Evolutionary conservation across 805 yeast genomes (phyloP), one percentile per base, ranked within the genome.

Genomic region (Torulaspora maleeae): DNA sequence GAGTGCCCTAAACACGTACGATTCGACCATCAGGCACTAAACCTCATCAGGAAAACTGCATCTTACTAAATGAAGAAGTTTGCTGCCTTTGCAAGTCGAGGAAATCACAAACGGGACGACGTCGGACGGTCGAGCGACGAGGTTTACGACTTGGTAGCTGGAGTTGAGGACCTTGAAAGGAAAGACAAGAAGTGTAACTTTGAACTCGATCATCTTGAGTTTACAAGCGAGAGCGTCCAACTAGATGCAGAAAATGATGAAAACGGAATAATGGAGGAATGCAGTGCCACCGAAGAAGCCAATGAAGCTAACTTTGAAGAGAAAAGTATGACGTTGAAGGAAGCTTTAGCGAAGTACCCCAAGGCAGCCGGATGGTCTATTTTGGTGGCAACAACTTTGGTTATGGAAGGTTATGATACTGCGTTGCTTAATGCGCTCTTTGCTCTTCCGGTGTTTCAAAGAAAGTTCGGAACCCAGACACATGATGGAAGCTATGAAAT

Each of bases 371-470:
- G 68, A 48, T 76, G 79, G 80, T 70, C 78, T 2, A 48, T 72
- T 20, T 58, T 74, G 32, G 59, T 75, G 38, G 66, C 76, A 6
- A 51, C 71, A 7, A 70, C 75, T 22, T 63, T 75, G 45, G 56
- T 75, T 40, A 74, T 74, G 78, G 76, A 71, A 45, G 79, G 79
- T 25, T 75, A 72, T 59, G 79, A 75, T 52, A 61, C 67, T 24
- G 66, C 63, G 43, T 58, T 76, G 40, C 61, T 75, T 42, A 52
- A 59, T 28, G 63, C 75, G 3, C 70, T 76, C 55, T 75, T 63
- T 58, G 77, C 72, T 4, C 65, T 72, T 56, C 76, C 76, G 3
- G 67, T 73, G 16, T 76, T 76, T 49, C 60, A 60, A 30, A 55
- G 55, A 41, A 67, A 68, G 50, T 76, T 68, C 48, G 80, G 80